Conservation (phyloP, 768 basidiomycete species). For the Cystofilobasidium capitatum region DNA sequence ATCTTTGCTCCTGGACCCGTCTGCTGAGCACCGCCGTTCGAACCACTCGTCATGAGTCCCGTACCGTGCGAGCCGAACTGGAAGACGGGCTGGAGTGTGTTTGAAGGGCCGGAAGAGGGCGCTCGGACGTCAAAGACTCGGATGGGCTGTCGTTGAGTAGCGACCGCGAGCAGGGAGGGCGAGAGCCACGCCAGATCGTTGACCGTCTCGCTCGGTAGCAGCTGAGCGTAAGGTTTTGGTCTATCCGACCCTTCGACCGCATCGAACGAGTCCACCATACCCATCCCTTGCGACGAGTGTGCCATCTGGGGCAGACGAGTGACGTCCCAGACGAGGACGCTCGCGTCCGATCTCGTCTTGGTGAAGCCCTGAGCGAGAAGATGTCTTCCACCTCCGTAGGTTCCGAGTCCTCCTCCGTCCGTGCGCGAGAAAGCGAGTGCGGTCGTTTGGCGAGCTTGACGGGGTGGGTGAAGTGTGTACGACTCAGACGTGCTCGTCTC, state of each 20-base stretch:
- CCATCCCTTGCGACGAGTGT: not conserved
- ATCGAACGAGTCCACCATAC: not conserved
- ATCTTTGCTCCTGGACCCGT: not conserved
- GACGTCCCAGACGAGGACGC: constrained; percentile 23
- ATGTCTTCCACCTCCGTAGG: not conserved
- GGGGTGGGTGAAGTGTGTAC: constrained; percentile 3
- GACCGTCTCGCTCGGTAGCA: constrained; percentile 21
- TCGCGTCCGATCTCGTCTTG: constrained; percentile 19
- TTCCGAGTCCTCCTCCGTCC: not conserved
- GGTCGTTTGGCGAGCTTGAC: constrained; percentile 9
- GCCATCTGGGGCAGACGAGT: not conserved
- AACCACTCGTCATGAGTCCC: not conserved
- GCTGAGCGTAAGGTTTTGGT: not conserved
- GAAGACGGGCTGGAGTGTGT: constrained; percentile 1
- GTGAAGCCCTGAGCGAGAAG: constrained; percentile 25
- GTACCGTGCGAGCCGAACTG: constrained; percentile 12
- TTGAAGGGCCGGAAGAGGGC: not conserved
- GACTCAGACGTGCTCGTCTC: not conserved
- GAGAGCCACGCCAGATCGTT: constrained; percentile 21
- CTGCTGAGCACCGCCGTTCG: not conserved
- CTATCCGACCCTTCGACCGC: not conserved
- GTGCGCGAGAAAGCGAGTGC: constrained; percentile 21
- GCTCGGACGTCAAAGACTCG: constrained; percentile 22
- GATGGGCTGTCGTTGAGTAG: constrained; percentile 17
- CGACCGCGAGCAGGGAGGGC: constrained; percentile 14